A percentile compares a stretch with the other conserved stretches of the same genome.
Conservation (phyloP, 495 filamentous ascomycete genomes). For the Aspergillus ellipticus region DNA sequence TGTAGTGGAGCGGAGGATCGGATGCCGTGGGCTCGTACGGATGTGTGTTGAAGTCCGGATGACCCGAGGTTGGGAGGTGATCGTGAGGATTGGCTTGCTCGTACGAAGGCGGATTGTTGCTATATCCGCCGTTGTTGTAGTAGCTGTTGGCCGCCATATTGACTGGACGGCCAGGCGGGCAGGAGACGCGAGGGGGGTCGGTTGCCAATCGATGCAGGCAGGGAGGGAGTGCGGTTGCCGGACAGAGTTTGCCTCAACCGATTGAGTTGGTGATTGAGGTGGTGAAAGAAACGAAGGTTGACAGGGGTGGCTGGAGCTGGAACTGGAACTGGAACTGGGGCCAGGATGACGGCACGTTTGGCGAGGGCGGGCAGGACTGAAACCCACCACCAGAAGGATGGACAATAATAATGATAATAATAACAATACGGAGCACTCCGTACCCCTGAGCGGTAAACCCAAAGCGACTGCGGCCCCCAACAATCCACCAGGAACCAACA, state of each 20-base stretch:
- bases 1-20: conserved; percentile 35
- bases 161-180: conserved; percentile 6
- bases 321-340: no score
- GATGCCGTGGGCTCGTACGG: conserved; percentile 26
- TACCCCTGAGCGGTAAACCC: neutral
- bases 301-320: neutral
- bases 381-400: neutral
- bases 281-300: neutral
- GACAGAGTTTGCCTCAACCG: neutral
- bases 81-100: conserved; percentile 32
- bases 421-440: no score
- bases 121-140: conserved; percentile 61
- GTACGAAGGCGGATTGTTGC: conserved; percentile 41
- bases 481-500: neutral
- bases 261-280: neutral
- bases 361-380: neutral
- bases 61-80: conserved; percentile 26
- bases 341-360: conserved; percentile 3
- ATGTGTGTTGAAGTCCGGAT: conserved; percentile 27
- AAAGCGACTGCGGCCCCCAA: neutral
- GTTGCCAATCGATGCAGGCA: neutral
- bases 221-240: neutral
- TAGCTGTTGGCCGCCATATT: conserved; percentile 83
- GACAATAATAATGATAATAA: neutral
- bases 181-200: conserved; percentile 1